Evolutionary conservation across 768 basidiomycete genomes (phyloP).

Genomic region (Leccinellum luteum): DNA sequence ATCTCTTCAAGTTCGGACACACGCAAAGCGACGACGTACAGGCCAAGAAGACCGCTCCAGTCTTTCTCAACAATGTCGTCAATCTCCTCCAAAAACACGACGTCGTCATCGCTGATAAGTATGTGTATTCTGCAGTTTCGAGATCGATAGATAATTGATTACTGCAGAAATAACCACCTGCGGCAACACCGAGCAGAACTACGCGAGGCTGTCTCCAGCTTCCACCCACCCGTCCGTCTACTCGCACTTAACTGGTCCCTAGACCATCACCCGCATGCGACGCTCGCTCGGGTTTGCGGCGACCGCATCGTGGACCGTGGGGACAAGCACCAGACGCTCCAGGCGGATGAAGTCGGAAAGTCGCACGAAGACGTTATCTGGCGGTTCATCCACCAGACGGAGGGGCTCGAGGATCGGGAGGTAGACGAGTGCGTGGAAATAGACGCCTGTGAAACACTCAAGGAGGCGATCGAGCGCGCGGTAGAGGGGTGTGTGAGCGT

Average conservation of each 20-base stretch:
- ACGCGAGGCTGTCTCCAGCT: constrained; percentile 46
- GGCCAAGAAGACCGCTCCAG: constrained; percentile 66
- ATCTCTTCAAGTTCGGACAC: constrained; percentile 85
- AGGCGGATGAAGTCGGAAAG: constrained; percentile 48
- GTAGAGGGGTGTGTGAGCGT: constrained; percentile 55
- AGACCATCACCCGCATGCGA: constrained; percentile 51
- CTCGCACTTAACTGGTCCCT: constrained; percentile 80
- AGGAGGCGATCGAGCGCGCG: constrained; percentile 54
- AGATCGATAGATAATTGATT: not conserved
- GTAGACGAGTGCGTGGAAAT: constrained; percentile 72
- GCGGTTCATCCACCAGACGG: constrained; percentile 65
- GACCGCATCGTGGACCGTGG: constrained; percentile 76
- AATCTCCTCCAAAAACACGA: constrained; percentile 57
- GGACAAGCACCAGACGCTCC: constrained; percentile 81
- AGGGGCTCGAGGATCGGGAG: constrained; percentile 60
- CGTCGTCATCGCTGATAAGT: constrained; percentile 95
- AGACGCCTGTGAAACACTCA: constrained; percentile 53
- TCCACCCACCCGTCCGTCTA: constrained; percentile 59
- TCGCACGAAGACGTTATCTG: constrained; percentile 80
- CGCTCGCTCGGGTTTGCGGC: constrained; percentile 70
- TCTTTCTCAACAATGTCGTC: constrained; percentile 72
- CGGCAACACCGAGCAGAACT: constrained; percentile 74
- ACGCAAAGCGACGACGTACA: constrained; percentile 91
- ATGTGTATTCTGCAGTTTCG: constrained; percentile 21
- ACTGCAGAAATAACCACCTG: constrained; percentile 83